Evolutionary conservation across 495 filamentous ascomycete species (phyloP).

Genomic region (Trichoderma asperelloides): DNA sequence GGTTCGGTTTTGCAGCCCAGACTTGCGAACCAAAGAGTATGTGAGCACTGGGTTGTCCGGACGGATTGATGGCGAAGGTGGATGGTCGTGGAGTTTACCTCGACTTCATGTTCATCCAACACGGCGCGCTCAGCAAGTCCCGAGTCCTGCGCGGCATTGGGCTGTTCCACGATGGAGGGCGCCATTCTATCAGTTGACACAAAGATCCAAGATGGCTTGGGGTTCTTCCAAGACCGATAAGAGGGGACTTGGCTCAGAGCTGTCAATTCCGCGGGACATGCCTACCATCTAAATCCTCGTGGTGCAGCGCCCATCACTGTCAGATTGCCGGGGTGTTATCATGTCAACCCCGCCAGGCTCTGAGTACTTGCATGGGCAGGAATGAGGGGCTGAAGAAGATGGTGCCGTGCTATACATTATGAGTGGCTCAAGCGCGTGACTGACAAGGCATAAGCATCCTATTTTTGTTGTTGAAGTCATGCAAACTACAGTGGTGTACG

Average conservation of each 20-base stretch:
- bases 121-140: neutral
- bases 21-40: neutral
- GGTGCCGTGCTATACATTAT: neutral
- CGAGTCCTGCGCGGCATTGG: neutral
- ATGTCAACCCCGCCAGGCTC: neutral
- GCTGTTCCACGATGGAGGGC: neutral
- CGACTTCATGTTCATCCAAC: neutral
- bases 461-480: neutral
- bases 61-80: neutral
- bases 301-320: neutral
- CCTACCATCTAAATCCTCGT: neutral
- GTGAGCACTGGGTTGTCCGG: neutral
- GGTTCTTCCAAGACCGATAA: neutral
- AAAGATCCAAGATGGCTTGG: neutral
- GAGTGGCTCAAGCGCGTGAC: neutral
- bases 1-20: neutral
- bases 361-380: neutral
- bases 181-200: neutral
- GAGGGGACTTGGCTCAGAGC: neutral
- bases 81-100: neutral
- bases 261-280: neutral
- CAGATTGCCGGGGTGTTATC: neutral
- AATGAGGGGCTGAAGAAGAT: neutral
- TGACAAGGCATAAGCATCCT: neutral
- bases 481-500: neutral